Conservation (phyloP, 2,329 filamentous ascomycete species). For the Aspergillus sp. region DNA sequence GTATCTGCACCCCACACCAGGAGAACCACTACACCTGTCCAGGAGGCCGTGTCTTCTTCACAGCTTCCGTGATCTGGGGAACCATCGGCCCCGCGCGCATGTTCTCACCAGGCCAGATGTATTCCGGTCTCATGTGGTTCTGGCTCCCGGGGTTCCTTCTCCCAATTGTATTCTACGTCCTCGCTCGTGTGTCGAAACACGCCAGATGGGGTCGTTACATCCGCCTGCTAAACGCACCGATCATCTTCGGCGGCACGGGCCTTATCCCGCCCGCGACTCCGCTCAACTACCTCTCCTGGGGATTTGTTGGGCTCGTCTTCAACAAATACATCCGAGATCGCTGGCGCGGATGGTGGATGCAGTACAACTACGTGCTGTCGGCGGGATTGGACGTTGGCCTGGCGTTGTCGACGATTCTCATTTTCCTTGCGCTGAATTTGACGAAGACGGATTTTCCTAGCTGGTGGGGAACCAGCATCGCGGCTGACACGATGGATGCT, state of each 20-base stretch:
- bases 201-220: slow-evolving; percentile 61
- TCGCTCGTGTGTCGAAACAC: slow-evolving; percentile 54
- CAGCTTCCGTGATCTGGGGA: slow-evolving; percentile 73
- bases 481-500: slow-evolving; percentile 65
- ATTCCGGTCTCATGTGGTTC: slow-evolving; percentile 69
- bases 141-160: slow-evolving; percentile 69
- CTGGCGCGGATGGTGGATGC: slow-evolving; percentile 74
- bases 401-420: slow-evolving; percentile 67
- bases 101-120: slow-evolving; percentile 67
- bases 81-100: slow-evolving; percentile 72
- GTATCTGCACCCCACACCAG: slow-evolving; percentile 65
- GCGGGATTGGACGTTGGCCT: slow-evolving; percentile 72
- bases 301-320: slow-evolving; percentile 68
- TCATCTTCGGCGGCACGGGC: slow-evolving; percentile 69
- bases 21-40: slow-evolving; percentile 65
- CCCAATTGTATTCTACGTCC: slow-evolving; percentile 65
- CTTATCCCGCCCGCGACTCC: slow-evolving; percentile 71
- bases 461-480: slow-evolving; percentile 72
- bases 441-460: slow-evolving; percentile 59
- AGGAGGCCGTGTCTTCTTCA: slow-evolving; percentile 66
- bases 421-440: slow-evolving; percentile 71
- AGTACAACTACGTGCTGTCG: slow-evolving; percentile 77
- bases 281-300: slow-evolving; percentile 74
- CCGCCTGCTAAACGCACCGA: slow-evolving; percentile 69
- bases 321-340: slow-evolving; percentile 69